A percentile compares a stretch with the other conserved stretches of the same genome.
phyloP scores from a whole-genome alignment of 305 asterid genomes.

The Solanum hybrid region DNA sequence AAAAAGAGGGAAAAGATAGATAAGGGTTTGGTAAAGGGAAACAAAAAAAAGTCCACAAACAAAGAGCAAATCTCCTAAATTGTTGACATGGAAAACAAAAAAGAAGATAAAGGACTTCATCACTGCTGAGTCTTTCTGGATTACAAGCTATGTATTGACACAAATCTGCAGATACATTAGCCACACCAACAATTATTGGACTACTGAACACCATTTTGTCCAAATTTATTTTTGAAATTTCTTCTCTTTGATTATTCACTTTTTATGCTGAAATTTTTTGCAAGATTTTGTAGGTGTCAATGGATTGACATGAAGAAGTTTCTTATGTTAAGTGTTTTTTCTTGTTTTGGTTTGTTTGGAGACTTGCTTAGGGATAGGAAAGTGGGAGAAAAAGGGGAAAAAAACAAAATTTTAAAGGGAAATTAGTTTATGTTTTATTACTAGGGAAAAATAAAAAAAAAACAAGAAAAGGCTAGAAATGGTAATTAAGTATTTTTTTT shows the following conservation, averaged over 20 bases:
- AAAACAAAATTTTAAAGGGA: not conserved
- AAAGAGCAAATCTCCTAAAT: conserved; percentile 7
- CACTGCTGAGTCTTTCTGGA: conserved; percentile 12
- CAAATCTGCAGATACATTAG: conserved; percentile 5
- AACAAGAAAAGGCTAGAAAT: not conserved
- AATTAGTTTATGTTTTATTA: not conserved
- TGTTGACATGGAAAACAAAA: conserved; percentile 16
- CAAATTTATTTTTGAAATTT: too few relatives aligned
- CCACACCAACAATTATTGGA: conserved; percentile 11
- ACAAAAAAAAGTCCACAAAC: conserved; percentile 10
- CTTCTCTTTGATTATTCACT: not conserved
- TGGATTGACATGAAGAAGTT: not conserved
- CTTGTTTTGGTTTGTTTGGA: not conserved
- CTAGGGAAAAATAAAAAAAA: not conserved
- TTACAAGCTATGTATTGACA: conserved; percentile 20
- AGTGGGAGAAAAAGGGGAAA: not conserved
- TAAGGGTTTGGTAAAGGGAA: conserved; percentile 2
- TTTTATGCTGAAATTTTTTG: not conserved
- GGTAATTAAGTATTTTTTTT: not conserved
- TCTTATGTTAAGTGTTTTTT: not conserved
- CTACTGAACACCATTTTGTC: conserved; percentile 9
- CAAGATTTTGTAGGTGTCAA: not conserved
- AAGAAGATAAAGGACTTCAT: conserved; percentile 9
- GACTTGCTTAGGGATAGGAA: not conserved
- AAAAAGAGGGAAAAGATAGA: not conserved